Percentiles rank a stretch among this genome's conserved stretches.
Conservation (phyloP, 2,329 filamentous ascomycete species). For the Ophiostoma novo-ulmi region DNA sequence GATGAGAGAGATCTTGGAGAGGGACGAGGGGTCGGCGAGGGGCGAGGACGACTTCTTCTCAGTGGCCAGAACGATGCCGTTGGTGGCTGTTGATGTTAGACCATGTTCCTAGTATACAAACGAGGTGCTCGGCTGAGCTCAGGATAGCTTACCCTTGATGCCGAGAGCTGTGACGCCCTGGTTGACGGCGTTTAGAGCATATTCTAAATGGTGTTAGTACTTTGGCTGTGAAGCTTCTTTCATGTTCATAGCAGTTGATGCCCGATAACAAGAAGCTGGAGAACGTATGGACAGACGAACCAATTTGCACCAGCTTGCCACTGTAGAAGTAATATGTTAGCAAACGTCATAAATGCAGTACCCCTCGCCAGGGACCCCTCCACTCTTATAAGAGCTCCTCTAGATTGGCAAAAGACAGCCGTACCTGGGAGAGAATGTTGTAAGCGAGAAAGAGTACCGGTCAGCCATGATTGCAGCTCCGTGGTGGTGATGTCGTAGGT, state of each 20-base stretch:
- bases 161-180: conserved; percentile 97
- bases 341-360: neutral
- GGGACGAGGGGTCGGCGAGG: conserved; percentile 88
- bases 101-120: too few species aligned
- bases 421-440: conserved; percentile 98
- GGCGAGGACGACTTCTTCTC: conserved; percentile 99
- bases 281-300: conserved; percentile 36
- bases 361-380: neutral
- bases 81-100: conserved; percentile 64
- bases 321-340: conserved; percentile 42
- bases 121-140: neutral
- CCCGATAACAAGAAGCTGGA: neutral
- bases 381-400: neutral
- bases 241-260: neutral
- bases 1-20: conserved; percentile 96
- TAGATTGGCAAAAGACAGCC: conserved; percentile 30
- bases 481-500: conserved; percentile 8
- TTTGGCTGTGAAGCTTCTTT: neutral
- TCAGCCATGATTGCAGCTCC: conserved; percentile 69
- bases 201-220: conserved; percentile 58
- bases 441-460: conserved; percentile 98
- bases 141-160: conserved; percentile 72
- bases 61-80: conserved; percentile 96
- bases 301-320: conserved; percentile 98
- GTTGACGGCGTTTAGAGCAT: conserved; percentile 98